Evolutionary conservation across 768 basidiomycete genomes (phyloP), one percentile per base, ranked within the genome.

Genomic region (Daedaleopsis nitida): DNA sequence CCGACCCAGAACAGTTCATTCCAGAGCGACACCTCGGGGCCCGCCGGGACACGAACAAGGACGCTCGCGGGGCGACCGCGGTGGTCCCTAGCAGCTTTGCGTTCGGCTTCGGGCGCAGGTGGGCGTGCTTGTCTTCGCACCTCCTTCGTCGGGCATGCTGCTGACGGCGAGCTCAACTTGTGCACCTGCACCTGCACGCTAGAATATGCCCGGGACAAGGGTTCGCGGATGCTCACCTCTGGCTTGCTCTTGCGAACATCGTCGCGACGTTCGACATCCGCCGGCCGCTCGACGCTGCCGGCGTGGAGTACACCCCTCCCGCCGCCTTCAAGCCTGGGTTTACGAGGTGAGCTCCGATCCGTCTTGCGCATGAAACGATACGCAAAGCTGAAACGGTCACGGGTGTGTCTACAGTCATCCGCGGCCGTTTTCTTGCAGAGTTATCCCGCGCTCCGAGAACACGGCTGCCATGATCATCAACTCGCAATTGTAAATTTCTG

Each of bases 241-340:
- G 79, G 79, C 65, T 78, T 34, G 76, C 79, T 50, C 74, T 77
- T 13, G 77, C 81, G 1, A 76, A 72, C 58, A 73, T 84, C 17
- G 64, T 83, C 32, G 75, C 82, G 19, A 71, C 78, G 12, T 75
- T 85, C 66, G 72, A 81, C 60, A 76, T 86, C 17, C 69, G 71
- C 2, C 78, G 74, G 58, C 73, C 74, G 0, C 57, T 73, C 21
- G 81, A 82, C 67, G 75, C 74, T 34, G 57, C 74, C 19, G 83
- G 80, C 12, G 66, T 73, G n/a, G 75, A 75, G 39, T 70, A 79
- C 9, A 74, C 73, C 16, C 74, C 77, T 12, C 59, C 68, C 6
- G 72, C 74, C 8, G 76, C 75, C 45, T 81, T 81, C 63, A 70
- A 71, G 2, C 69, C 66, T 55, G 80, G 78, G 9, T 79, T 83